phyloP scores from a whole-genome alignment of 306 rosid genomes.

The Myrica gale region DNA sequence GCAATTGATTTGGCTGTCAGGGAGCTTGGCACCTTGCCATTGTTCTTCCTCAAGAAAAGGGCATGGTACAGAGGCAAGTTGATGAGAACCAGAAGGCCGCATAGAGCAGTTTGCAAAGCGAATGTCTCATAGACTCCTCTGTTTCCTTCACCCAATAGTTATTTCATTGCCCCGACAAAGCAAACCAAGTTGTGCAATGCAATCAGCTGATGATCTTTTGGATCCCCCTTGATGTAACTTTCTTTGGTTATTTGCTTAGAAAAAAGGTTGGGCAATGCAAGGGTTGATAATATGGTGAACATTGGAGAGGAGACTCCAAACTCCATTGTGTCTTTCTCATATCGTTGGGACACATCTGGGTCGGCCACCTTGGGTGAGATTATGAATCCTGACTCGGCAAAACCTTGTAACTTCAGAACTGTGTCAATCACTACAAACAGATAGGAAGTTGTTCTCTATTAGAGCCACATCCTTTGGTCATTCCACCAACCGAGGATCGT shows the following conservation, averaged over 20 bases:
- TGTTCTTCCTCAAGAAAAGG: slow-evolving; percentile 73
- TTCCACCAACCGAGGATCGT: slow-evolving; percentile 4
- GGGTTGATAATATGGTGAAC: not conserved
- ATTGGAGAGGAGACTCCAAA: not conserved
- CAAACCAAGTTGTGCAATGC: not conserved
- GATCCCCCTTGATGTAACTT: too few species aligned
- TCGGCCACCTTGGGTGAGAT: slow-evolving; percentile 3
- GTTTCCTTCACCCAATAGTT: too few species aligned
- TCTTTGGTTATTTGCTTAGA: too few species aligned
- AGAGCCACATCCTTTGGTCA: slow-evolving; percentile 9
- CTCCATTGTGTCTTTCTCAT: not conserved
- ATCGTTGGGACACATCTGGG: not conserved
- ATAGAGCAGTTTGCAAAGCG: slow-evolving; percentile 52
- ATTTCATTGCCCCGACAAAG: not conserved
- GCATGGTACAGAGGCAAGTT: slow-evolving; percentile 67
- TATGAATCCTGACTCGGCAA: not conserved
- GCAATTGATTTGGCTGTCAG: slow-evolving; percentile 47
- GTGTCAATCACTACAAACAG: not conserved
- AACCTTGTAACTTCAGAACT: not conserved
- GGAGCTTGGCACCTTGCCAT: slow-evolving; percentile 59
- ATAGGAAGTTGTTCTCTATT: not conserved
- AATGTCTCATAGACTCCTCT: slow-evolving; percentile 30
- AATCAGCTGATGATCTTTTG: too few species aligned
- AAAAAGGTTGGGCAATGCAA: not conserved
- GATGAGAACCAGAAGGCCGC: slow-evolving; percentile 57